Percentiles rank a stretch among this genome's conserved stretches.
phyloP scores from a whole-genome alignment of 495 filamentous ascomycete species.

The Penicillium steckii region DNA sequence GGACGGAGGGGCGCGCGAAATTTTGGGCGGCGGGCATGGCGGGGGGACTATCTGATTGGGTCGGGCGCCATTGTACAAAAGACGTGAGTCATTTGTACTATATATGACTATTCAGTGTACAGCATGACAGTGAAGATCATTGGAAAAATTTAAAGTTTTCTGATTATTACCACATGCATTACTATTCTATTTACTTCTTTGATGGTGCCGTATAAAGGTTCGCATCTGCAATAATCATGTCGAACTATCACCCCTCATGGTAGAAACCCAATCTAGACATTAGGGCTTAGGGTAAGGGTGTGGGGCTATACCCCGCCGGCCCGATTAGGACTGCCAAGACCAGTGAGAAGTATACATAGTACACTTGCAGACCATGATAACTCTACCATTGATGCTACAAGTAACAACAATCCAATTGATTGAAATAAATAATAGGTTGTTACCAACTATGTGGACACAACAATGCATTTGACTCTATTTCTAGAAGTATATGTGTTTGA shows the following conservation, averaged over 20 bases:
- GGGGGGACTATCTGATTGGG: constrained; percentile 31
- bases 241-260: not conserved
- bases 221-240: not conserved
- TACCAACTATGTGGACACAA: too few relatives aligned
- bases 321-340: not conserved
- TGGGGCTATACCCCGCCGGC: constrained; percentile 32
- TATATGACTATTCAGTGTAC: not conserved
- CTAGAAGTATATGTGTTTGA: too few relatives aligned
- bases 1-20: constrained; percentile 28
- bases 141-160: not conserved
- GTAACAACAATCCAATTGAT: too few relatives aligned
- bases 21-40: constrained; percentile 40
- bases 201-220: too few relatives aligned
- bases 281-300: constrained; percentile 46
- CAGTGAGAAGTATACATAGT: not conserved
- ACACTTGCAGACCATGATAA: too few relatives aligned
- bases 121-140: not conserved
- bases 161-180: not conserved
- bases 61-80: constrained; percentile 8
- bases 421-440: too few relatives aligned
- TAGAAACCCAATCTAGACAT: constrained; percentile 13
- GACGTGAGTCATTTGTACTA: not conserved
- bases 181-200: not conserved
- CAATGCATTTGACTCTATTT: too few relatives aligned
- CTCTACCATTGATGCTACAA: too few relatives aligned